Percentiles rank a stretch among this genome's conserved stretches.
Conservation (phyloP, 2,329 filamentous ascomycete genomes). For the Tolypocladium pustulatum region DNA sequence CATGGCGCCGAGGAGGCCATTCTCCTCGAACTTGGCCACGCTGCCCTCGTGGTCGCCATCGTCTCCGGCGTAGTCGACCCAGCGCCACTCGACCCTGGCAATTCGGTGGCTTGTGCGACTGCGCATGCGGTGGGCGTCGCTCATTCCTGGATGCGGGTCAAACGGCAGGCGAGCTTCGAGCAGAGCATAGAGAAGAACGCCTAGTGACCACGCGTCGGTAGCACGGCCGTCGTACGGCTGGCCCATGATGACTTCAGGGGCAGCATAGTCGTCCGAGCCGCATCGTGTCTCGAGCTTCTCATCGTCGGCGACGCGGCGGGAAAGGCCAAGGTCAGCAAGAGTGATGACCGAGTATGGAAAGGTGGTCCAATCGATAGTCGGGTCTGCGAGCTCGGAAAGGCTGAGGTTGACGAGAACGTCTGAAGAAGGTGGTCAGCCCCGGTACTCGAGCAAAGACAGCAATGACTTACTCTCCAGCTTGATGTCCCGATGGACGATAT, state of each 20-base stretch:
- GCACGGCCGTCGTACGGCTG: conserved; percentile 87
- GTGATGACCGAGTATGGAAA: conserved; percentile 80
- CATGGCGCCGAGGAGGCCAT: conserved; percentile 63
- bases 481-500: conserved; percentile 92
- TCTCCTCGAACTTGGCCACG: conserved; percentile 47
- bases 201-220: conserved; percentile 91
- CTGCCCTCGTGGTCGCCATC: conserved; percentile 77
- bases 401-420: conserved; percentile 87
- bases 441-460: background rate
- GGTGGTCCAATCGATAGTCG: conserved; percentile 55
- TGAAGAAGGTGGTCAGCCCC: conserved; percentile 23
- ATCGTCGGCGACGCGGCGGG: conserved; percentile 72
- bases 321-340: conserved; percentile 84
- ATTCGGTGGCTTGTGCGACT: conserved; percentile 89
- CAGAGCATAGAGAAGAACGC: conserved; percentile 84
- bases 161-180: conserved; percentile 91
- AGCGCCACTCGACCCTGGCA: conserved; percentile 88
- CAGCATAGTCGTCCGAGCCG: conserved; percentile 93
- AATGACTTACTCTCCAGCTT: conserved; percentile 76
- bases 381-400: conserved; percentile 51
- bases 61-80: conserved; percentile 74
- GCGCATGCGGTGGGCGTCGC: conserved; percentile 63
- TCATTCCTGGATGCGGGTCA: conserved; percentile 74
- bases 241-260: conserved; percentile 91
- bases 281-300: conserved; percentile 89